Conservation (phyloP, 257 asterid species). For the Linaria vulgaris region DNA sequence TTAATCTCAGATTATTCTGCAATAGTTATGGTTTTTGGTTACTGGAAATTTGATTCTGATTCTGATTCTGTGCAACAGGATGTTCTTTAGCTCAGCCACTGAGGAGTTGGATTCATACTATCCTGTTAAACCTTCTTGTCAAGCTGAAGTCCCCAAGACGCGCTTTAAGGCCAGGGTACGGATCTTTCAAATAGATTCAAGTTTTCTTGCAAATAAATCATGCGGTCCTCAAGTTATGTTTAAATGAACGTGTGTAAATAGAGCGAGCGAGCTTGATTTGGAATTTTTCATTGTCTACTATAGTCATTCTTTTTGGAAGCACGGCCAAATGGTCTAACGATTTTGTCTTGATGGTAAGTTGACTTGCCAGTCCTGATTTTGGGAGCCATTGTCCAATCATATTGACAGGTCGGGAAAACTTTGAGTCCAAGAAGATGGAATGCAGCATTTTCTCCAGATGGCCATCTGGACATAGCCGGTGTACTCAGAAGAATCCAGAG, state of each 20-base stretch:
- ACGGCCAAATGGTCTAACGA: background rate
- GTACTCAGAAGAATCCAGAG: constrained; percentile 93
- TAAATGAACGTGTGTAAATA: background rate
- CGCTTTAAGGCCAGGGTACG: constrained; percentile 83
- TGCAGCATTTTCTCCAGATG: constrained; percentile 78
- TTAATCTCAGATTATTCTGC: background rate
- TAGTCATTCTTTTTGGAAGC: background rate
- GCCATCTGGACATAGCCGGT: constrained; percentile 87
- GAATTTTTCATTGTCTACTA: background rate
- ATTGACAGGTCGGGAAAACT: constrained; percentile 80
- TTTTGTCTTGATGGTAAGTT: too few species aligned
- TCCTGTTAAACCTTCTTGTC: constrained; percentile 83
- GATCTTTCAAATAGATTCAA: background rate
- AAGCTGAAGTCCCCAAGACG: constrained; percentile 76
- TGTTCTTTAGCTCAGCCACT: constrained; percentile 49
- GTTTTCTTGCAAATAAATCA: constrained; percentile 1
- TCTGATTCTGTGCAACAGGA: constrained; percentile 30
- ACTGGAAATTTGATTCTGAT: constrained; percentile 16
- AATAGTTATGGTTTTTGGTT: constrained; percentile 7
- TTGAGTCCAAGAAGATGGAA: constrained; percentile 95
- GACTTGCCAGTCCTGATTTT: too few species aligned
- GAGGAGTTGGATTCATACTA: constrained; percentile 80
- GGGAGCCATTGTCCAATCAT: background rate
- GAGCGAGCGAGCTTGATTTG: background rate
- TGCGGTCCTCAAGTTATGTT: constrained; percentile 7